These are phyloP conservation scores for Trichophyton rubrum DNA, from an alignment of 2,329 filamentous ascomycete genomes.

Conservation along the genomic window DNA sequence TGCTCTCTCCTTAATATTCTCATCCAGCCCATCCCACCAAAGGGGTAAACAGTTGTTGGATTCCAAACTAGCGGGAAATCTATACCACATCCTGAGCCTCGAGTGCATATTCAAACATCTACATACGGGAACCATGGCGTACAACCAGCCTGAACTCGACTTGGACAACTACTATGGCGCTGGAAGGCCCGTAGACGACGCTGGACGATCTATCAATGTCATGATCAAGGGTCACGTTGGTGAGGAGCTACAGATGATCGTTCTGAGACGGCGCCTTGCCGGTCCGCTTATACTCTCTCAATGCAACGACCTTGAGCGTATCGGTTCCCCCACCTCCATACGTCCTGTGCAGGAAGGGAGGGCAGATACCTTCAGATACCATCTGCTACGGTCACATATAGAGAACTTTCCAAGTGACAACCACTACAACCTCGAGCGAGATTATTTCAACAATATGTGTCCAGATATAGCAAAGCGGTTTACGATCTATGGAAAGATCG, in stretches of 20 bases:
- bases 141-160: background rate
- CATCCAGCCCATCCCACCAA: too few relatives aligned
- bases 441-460: slow-evolving; percentile 2
- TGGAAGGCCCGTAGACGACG: background rate
- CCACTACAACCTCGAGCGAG: background rate
- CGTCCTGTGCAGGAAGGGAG: background rate
- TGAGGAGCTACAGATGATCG: background rate
- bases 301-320: background rate
- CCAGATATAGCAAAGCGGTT: slow-evolving; percentile 6
- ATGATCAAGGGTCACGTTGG: background rate
- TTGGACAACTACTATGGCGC: background rate
- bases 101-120: background rate
- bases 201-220: background rate
- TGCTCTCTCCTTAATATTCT: too few relatives aligned
- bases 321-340: background rate
- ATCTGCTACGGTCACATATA: background rate
- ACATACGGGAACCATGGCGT: background rate
- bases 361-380: background rate
- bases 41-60: too few relatives aligned
- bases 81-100: background rate
- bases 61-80: background rate
- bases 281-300: background rate
- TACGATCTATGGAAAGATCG: slow-evolving; percentile 8
- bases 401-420: background rate
- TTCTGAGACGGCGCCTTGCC: background rate